phyloP scores from a whole-genome alignment of 768 basidiomycete genomes.

The Rhodotorula kratochvilovae region DNA sequence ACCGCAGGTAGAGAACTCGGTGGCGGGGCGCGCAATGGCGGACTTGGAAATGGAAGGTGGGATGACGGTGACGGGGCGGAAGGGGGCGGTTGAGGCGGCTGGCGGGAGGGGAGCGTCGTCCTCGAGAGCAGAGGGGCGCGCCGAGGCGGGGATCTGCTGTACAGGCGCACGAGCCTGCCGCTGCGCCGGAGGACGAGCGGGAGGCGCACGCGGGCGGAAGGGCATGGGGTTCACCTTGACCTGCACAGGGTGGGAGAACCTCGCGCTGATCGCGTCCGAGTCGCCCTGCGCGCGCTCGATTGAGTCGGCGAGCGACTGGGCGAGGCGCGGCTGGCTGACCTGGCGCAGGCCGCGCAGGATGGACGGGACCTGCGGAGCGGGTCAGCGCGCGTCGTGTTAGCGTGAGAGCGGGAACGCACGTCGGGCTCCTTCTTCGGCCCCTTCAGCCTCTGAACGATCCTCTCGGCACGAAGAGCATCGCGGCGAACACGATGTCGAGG shows the following conservation, averaged over 20 bases:
- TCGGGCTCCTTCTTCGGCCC: not conserved
- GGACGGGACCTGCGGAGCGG: conserved; percentile 16
- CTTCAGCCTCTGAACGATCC: not conserved
- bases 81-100: conserved; percentile 10
- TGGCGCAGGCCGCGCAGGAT: conserved; percentile 25
- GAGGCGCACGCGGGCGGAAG: not conserved
- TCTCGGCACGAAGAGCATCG: conserved; percentile 9
- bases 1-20: not conserved
- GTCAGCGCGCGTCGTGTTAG: not conserved
- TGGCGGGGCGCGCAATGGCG: not conserved
- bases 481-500: conserved; percentile 11
- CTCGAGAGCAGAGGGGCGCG: too few species aligned
- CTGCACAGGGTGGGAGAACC: conserved; percentile 13
- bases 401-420: not conserved
- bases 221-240: not conserved
- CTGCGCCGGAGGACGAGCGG: not conserved
- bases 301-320: conserved; percentile 17
- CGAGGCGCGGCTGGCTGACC: conserved; percentile 11
- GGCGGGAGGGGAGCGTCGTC: not conserved
- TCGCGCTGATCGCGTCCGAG: conserved; percentile 8
- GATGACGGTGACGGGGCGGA: conserved; percentile 14
- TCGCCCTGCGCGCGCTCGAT: conserved; percentile 13
- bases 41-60: not conserved
- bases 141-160: not conserved
- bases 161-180: not conserved